Conservation (phyloP, 2,329 filamentous ascomycete genomes). For the Magnaporthiopsis incrustans region DNA sequence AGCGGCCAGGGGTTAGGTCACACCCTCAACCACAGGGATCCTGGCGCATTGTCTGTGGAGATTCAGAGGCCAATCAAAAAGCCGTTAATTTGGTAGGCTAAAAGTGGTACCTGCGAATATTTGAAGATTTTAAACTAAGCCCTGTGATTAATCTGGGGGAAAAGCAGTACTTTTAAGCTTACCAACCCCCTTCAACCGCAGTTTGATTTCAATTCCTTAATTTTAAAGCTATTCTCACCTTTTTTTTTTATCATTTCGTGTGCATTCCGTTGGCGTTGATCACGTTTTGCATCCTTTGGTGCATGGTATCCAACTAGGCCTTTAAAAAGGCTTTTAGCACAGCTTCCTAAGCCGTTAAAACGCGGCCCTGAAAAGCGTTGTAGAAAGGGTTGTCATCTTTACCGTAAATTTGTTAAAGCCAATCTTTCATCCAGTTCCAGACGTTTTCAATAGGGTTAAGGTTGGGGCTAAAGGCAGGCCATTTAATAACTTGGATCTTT, state of each 20-base stretch:
- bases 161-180: no score
- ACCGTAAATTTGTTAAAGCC: conserved; percentile 10
- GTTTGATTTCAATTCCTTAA: no score
- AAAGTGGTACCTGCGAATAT: no score
- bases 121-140: no score
- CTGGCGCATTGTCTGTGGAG: no score
- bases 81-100: no score
- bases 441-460: conserved; percentile 12
- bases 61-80: no score
- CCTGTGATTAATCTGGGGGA: no score
- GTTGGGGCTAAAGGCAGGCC: conserved; percentile 11
- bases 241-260: background rate
- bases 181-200: no score
- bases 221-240: no score
- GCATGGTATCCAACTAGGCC: background rate
- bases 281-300: background rate
- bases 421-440: conserved; percentile 15
- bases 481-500: conserved; percentile 8
- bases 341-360: background rate
- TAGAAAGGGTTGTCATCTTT: background rate
- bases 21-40: no score
- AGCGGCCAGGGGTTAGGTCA: no score
- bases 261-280: background rate
- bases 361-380: background rate
- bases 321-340: background rate